Conservation (phyloP, 176 grass and related monocot species). For the maize (Zea mays) region Zm-B73-REFERENCE-NAM-5.0 NC_050101.1:68149001-68149500, state of each 20-base stretch:
- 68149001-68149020: conserved; percentile 23
- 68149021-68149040: conserved; percentile 52
- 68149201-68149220: neutral
- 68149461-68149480: no score
- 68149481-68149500: neutral
- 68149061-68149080: neutral
- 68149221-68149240: no score
- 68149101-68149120: neutral
- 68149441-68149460: neutral
- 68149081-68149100: conserved; percentile 11
- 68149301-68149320: no score
- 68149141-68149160: conserved; percentile 43
- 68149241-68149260: no score
- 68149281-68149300: no score
- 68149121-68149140: conserved; percentile 49
- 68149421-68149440: conserved; percentile 27
- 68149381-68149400: neutral
- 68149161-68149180: neutral
- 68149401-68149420: neutral
- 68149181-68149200: neutral
- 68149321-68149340: no score
- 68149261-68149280: no score
- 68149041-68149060: conserved; percentile 32
- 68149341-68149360: neutral
- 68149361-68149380: neutral